Conservation (phyloP, 169 alveolate species). For the Eimeria zaria region DNA sequence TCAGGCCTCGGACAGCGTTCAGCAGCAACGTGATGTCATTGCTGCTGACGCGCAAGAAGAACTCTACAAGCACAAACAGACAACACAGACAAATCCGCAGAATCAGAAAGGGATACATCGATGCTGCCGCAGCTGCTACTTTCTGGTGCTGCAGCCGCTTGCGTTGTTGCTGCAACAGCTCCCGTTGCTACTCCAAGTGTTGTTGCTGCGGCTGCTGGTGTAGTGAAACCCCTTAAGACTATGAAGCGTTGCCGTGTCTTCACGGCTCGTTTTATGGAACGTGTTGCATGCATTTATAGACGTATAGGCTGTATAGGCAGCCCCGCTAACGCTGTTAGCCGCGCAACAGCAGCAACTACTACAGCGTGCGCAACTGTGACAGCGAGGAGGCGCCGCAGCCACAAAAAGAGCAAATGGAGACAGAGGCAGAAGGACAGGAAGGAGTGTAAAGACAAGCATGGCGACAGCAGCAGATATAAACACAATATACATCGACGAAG, state of each 20-base stretch:
- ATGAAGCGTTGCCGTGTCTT: background rate
- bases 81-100: background rate
- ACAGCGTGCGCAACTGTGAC: background rate
- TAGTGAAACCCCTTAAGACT: background rate
- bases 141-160: background rate
- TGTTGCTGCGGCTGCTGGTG: background rate
- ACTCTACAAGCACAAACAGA: constrained; percentile 15
- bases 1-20: constrained; percentile 43
- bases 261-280: background rate
- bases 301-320: background rate
- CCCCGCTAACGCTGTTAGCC: background rate
- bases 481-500: background rate
- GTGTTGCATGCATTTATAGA: background rate
- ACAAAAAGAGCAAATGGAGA: background rate
- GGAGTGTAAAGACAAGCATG: too few species aligned
- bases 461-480: background rate
- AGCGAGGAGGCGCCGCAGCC: background rate
- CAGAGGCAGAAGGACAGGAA: background rate
- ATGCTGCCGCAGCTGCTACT: background rate
- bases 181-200: background rate
- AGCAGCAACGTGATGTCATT: constrained; percentile 78
- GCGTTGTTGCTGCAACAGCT: background rate
- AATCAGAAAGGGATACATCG: background rate
- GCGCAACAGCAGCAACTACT: background rate
- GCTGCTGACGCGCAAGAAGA: constrained; percentile 81